phyloP scores from a whole-genome alignment of 2,329 filamentous ascomycete species.

The Ascosphaera apis region DNA sequence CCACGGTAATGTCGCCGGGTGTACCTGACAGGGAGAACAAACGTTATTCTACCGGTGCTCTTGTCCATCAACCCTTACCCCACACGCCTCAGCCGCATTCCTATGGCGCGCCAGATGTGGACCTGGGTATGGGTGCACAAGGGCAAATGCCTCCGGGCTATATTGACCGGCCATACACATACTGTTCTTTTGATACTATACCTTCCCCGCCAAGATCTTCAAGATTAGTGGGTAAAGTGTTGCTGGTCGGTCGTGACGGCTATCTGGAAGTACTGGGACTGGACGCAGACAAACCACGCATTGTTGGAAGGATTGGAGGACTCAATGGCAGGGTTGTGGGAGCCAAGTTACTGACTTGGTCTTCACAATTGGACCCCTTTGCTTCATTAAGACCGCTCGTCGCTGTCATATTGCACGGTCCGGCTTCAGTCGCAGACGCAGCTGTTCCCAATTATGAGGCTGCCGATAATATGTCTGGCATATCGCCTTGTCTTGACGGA shows the following conservation, averaged over 20 bases:
- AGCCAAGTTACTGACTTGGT: conserved; percentile 63
- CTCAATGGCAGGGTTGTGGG: conserved; percentile 57
- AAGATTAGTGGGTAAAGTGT: conserved; percentile 32
- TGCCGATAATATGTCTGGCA: no score
- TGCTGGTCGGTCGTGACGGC: conserved; percentile 60
- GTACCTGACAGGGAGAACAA: conserved; percentile 19
- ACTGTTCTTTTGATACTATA: conserved; percentile 60
- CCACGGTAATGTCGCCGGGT: no score
- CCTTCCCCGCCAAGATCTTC: conserved; percentile 20
- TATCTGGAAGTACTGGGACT: conserved; percentile 54
- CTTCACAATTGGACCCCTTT: conserved; percentile 27
- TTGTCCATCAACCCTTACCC: conserved; percentile 32
- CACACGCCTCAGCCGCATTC: conserved; percentile 59
- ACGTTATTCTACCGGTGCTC: conserved; percentile 15
- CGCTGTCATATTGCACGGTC: conserved; percentile 60
- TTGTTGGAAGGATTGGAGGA: conserved; percentile 47
- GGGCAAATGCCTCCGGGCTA: conserved; percentile 4
- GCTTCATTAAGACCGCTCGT: conserved; percentile 45
- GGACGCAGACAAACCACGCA: conserved; percentile 46
- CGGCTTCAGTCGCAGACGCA: conserved; percentile 11
- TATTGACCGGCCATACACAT: conserved; percentile 30
- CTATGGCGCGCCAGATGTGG: conserved; percentile 50
- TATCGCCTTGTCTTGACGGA: not conserved
- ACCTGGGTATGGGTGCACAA: conserved; percentile 25
- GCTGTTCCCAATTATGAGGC: not conserved